These are phyloP conservation scores for Rhododendron ovatum DNA, from an alignment of 148 eudicot genomes.

Conservation along the genomic window DNA sequence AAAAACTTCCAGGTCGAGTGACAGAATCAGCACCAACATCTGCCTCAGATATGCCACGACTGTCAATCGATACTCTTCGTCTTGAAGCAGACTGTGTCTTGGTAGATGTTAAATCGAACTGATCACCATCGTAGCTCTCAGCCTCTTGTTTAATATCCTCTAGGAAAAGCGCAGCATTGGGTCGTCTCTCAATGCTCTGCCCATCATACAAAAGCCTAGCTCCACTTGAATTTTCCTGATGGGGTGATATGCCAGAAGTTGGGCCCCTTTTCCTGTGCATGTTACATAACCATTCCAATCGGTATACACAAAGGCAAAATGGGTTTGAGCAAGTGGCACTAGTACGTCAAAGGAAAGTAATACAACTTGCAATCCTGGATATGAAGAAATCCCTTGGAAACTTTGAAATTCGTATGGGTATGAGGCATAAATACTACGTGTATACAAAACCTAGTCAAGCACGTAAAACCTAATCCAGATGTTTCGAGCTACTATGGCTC, in stretches of 20 bases:
- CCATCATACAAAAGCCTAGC: conserved; percentile 22
- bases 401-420: background rate
- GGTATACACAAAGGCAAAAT: background rate
- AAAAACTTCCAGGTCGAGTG: conserved; percentile 38
- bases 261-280: conserved; percentile 58
- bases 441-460: background rate
- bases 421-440: background rate
- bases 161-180: conserved; percentile 68
- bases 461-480: background rate
- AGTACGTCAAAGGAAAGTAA: background rate
- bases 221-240: conserved; percentile 45
- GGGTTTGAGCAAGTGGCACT: background rate
- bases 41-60: conserved; percentile 32
- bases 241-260: conserved; percentile 57
- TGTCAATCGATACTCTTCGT: conserved; percentile 45
- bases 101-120: conserved; percentile 46
- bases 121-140: conserved; percentile 45
- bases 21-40: conserved; percentile 38
- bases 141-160: conserved; percentile 83
- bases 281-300: background rate
- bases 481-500: background rate
- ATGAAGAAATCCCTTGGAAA: background rate
- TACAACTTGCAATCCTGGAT: background rate
- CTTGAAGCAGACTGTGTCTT: conserved; percentile 47
- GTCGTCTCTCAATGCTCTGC: conserved; percentile 29